phyloP scores from a whole-genome alignment of 805 yeast species.

The Barnettozyma botsteinii region DNA sequence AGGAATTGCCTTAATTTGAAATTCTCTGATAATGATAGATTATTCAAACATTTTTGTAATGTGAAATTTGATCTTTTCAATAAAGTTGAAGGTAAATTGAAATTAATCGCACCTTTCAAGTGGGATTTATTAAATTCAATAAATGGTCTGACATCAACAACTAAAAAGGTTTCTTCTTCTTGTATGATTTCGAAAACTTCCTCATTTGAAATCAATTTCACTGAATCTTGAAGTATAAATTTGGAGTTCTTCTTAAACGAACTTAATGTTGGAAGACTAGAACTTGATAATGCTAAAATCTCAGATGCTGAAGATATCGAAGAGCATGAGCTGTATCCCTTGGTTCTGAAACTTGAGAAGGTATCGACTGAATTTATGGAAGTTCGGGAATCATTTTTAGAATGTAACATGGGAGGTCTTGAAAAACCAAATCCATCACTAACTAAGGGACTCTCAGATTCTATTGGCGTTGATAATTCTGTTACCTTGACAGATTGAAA shows the following conservation, averaged over 20 bases:
- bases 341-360: slow-evolving; percentile 12
- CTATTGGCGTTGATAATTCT: slow-evolving; percentile 1
- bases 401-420: neutral
- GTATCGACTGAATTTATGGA: slow-evolving; percentile 20
- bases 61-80: slow-evolving; percentile 70
- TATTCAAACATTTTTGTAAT: slow-evolving; percentile 53
- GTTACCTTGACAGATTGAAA: slow-evolving; percentile 2
- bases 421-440: neutral
- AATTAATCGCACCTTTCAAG: slow-evolving; percentile 56
- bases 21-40: slow-evolving; percentile 51
- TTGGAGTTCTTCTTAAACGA: slow-evolving; percentile 14
- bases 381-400: slow-evolving; percentile 11
- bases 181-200: slow-evolving; percentile 10
- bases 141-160: slow-evolving; percentile 77
- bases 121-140: slow-evolving; percentile 61
- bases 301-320: slow-evolving; percentile 11
- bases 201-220: slow-evolving; percentile 8
- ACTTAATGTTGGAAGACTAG: slow-evolving; percentile 3
- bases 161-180: slow-evolving; percentile 27
- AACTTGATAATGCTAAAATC: slow-evolving; percentile 4
- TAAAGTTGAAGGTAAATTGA: slow-evolving; percentile 87
- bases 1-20: slow-evolving; percentile 34
- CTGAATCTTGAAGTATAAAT: slow-evolving; percentile 13
- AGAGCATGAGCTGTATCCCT: slow-evolving; percentile 17
- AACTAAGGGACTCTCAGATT: slow-evolving; percentile 2